phyloP scores from a whole-genome alignment of 371 early-diverging fungal species.

The Lichtheimia hyalospora region DNA sequence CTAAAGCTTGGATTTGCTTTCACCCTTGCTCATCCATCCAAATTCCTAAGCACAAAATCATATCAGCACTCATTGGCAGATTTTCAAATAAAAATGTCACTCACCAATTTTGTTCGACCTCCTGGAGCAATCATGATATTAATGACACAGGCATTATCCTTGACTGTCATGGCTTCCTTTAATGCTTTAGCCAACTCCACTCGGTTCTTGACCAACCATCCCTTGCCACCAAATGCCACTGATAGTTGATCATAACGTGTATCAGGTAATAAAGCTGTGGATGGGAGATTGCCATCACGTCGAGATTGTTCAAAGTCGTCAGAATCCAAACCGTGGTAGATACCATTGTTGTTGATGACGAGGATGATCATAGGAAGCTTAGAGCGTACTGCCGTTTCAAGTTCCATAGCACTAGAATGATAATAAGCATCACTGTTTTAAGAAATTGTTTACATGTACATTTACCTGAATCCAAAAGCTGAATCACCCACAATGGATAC shows the following conservation, averaged over 20 bases:
- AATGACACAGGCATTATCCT: conserved; percentile 42
- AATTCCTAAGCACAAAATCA: conserved; percentile 13
- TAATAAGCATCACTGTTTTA: not conserved
- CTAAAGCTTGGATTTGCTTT: conserved; percentile 15
- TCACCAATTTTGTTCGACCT: conserved; percentile 44
- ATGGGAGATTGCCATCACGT: conserved; percentile 44
- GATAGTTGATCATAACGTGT: conserved; percentile 69
- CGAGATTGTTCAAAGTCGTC: conserved; percentile 36
- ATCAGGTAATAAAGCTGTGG: conserved; percentile 67
- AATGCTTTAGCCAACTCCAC: conserved; percentile 59
- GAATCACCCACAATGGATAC: conserved; percentile 80
- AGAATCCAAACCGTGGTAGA: conserved; percentile 69
- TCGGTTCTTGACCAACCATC: conserved; percentile 63
- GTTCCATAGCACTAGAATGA: conserved; percentile 66
- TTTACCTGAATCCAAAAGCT: conserved; percentile 77
- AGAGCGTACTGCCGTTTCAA: conserved; percentile 76
- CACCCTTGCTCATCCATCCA: conserved; percentile 21
- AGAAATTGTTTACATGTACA: not conserved
- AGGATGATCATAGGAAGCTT: conserved; percentile 67
- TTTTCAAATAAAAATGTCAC: not conserved
- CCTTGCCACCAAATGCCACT: conserved; percentile 67
- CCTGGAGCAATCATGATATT: conserved; percentile 55
- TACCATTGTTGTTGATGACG: conserved; percentile 82
- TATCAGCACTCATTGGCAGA: not conserved
- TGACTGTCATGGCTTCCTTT: conserved; percentile 42